phyloP scores from a whole-genome alignment of 768 basidiomycete genomes.

The Kwoniella botswanensis region DNA sequence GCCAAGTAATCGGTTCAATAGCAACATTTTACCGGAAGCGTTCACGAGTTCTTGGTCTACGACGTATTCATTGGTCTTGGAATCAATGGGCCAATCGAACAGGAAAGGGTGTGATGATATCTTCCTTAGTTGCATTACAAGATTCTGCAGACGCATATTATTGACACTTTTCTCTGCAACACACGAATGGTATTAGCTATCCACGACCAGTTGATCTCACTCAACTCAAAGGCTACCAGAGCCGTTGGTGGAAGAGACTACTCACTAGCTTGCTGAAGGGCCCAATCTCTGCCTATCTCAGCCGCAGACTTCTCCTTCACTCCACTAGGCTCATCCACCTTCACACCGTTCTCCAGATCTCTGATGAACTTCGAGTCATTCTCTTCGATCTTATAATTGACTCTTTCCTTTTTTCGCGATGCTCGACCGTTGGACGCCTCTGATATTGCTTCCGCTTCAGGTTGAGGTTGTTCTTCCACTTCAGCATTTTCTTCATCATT shows the following conservation, averaged over 20 bases:
- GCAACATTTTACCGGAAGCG: slow-evolving; percentile 95
- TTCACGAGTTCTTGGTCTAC: slow-evolving; percentile 81
- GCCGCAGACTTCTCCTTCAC: slow-evolving; percentile 62
- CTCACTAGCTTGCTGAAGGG: slow-evolving; percentile 68
- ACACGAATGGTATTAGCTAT: too few relatives aligned
- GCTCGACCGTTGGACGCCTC: slow-evolving; percentile 13
- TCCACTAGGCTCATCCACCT: slow-evolving; percentile 53
- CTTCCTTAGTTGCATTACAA: slow-evolving; percentile 95
- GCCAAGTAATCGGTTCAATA: slow-evolving; percentile 83
- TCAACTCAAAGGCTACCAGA: too few relatives aligned
- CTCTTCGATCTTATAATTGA: slow-evolving; percentile 55
- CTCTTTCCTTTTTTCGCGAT: slow-evolving; percentile 41
- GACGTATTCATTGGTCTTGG: slow-evolving; percentile 66
- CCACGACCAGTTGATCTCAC: too few relatives aligned
- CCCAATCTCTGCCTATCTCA: slow-evolving; percentile 67
- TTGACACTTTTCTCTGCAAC: slow-evolving; percentile 77
- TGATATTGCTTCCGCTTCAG: slow-evolving; percentile 44
- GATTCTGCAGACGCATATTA: slow-evolving; percentile 91
- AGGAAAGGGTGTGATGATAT: slow-evolving; percentile 79
- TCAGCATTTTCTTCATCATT: slow-evolving; percentile 39
- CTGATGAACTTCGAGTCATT: slow-evolving; percentile 56
- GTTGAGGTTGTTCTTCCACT: slow-evolving; percentile 28
- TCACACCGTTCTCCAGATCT: slow-evolving; percentile 48
- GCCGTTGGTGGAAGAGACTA: slow-evolving; percentile 11
- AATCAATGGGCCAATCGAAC: slow-evolving; percentile 80